Evolutionary conservation across 345 rosid species (phyloP).

Genomic region (Bruguiera gymnorhiza): DNA sequence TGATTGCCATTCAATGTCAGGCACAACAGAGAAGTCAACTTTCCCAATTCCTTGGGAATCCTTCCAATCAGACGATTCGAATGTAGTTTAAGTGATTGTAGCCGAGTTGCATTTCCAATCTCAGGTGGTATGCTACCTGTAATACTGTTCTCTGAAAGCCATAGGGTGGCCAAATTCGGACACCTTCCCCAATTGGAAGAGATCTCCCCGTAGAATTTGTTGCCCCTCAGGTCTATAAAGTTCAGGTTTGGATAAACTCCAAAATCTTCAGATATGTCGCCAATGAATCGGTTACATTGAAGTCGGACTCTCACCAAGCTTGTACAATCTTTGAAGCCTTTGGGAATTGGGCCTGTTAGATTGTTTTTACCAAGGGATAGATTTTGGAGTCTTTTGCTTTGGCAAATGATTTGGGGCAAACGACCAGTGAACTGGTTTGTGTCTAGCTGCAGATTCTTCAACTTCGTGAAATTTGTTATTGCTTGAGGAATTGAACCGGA

Average conservation of each 20-base stretch:
- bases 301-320: neutral
- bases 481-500: conserved; percentile 6
- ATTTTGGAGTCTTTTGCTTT: neutral
- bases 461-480: neutral
- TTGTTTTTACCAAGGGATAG: neutral
- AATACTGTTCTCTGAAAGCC: conserved; percentile 23
- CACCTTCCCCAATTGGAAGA: conserved; percentile 15
- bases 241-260: conserved; percentile 12
- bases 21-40: conserved; percentile 13
- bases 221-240: conserved; percentile 17
- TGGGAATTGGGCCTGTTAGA: conserved; percentile 8
- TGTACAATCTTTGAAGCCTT: conserved; percentile 18
- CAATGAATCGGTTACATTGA: conserved; percentile 6
- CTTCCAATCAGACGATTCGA: conserved; percentile 29
- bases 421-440: conserved; percentile 15
- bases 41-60: conserved; percentile 36
- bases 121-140: conserved; percentile 29
- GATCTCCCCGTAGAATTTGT: conserved; percentile 24
- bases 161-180: conserved; percentile 2
- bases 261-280: conserved; percentile 9
- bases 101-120: conserved; percentile 18
- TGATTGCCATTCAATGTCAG: conserved; percentile 16
- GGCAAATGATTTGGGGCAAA: conserved; percentile 16
- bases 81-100: conserved; percentile 34
- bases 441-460: neutral